Evolutionary conservation across 2,329 filamentous ascomycete species (phyloP).

Genomic region (Xylariaceae sp.): DNA sequence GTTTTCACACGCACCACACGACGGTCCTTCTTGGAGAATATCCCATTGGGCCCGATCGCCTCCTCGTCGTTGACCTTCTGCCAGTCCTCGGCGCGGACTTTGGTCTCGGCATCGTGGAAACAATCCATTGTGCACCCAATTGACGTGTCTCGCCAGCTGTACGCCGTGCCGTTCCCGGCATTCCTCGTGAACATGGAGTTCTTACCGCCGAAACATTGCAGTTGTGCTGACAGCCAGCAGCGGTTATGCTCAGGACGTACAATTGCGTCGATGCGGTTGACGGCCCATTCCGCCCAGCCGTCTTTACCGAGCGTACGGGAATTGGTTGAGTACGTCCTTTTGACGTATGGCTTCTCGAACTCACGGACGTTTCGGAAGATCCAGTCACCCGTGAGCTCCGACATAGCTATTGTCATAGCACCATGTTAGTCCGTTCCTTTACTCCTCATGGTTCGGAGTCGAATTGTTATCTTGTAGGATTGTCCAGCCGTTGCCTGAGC

Average conservation of each 20-base stretch:
- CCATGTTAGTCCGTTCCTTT: too few species aligned
- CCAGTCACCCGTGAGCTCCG: conserved; percentile 43
- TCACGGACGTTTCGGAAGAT: conserved; percentile 45
- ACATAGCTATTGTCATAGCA: conserved; percentile 33
- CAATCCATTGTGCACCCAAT: conserved; percentile 41
- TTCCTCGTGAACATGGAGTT: conserved; percentile 42
- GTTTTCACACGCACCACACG: conserved; percentile 22
- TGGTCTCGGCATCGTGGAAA: conserved; percentile 39
- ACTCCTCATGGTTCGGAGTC: too few species aligned
- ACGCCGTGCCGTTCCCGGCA: conserved; percentile 44
- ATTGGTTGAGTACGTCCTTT: conserved; percentile 44
- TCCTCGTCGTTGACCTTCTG: conserved; percentile 40
- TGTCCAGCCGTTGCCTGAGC: too few species aligned
- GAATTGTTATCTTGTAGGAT: too few species aligned
- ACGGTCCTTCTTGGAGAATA: conserved; percentile 39
- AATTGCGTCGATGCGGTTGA: conserved; percentile 37
- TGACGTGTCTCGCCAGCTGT: conserved; percentile 46
- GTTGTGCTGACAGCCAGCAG: conserved; percentile 44
- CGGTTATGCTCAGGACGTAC: conserved; percentile 35
- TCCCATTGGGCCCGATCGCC: conserved; percentile 30
- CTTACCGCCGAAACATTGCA: conserved; percentile 45
- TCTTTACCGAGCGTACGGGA: conserved; percentile 40
- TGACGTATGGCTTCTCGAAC: conserved; percentile 48
- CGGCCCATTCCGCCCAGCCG: conserved; percentile 40
- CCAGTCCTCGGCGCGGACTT: conserved; percentile 39